These are phyloP conservation scores for Saccharomycopsis javanensis DNA, from an alignment of 805 yeast genomes.

Conservation along the genomic window DNA sequence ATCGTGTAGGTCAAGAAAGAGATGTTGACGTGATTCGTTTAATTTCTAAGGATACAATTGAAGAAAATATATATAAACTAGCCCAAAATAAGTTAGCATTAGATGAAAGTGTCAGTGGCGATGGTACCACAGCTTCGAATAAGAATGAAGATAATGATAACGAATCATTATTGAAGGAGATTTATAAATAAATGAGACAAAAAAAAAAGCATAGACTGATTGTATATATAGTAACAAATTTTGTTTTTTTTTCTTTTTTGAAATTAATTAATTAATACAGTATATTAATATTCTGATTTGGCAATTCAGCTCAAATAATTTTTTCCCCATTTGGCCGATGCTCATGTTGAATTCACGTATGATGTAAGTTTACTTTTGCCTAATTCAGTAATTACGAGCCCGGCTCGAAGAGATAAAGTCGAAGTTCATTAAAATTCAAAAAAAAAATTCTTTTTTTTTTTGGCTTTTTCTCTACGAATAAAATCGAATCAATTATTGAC, in stretches of 20 bases:
- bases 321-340: not conserved
- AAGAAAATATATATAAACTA: slow-evolving; percentile 75
- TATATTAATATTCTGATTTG: not conserved
- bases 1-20: slow-evolving; percentile 87
- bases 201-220: too few relatives aligned
- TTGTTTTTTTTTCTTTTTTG: not conserved
- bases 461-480: not conserved
- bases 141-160: slow-evolving; percentile 9
- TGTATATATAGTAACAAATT: not conserved
- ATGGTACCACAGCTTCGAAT: not conserved
- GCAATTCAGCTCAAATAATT: not conserved
- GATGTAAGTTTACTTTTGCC: too few relatives aligned
- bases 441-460: not conserved
- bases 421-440: too few relatives aligned
- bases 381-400: too few relatives aligned
- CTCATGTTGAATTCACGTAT: not conserved
- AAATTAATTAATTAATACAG: not conserved
- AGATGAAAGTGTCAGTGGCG: slow-evolving; percentile 32
- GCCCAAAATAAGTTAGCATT: slow-evolving; percentile 88
- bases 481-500: not conserved
- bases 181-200: slow-evolving; percentile 2
- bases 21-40: slow-evolving; percentile 74
- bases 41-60: slow-evolving; percentile 67
- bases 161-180: slow-evolving; percentile 10
- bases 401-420: too few relatives aligned